These are phyloP conservation scores for Trapa incisa DNA, from an alignment of 345 rosid genomes.

Conservation along the genomic window DNA sequence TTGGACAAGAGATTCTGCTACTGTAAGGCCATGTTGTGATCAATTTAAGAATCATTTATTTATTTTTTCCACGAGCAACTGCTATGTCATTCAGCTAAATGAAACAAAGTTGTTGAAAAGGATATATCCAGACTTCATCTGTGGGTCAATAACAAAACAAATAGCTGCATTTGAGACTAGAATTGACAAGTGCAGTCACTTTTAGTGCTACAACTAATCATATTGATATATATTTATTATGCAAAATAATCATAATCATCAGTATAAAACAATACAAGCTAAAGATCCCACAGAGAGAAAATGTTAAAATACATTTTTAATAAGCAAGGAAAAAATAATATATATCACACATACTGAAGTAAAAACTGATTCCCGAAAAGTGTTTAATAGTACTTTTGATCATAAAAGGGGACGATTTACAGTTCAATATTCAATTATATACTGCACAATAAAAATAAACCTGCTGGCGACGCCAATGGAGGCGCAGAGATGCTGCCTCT, in stretches of 20 bases:
- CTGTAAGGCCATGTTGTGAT: not conserved
- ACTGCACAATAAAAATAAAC: slow-evolving; percentile 10
- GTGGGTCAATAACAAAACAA: not conserved
- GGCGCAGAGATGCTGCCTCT: slow-evolving; percentile 63
- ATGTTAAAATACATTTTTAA: too few species aligned
- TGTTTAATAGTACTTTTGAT: not conserved
- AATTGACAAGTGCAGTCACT: not conserved
- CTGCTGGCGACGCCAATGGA: slow-evolving; percentile 80
- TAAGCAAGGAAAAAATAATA: not conserved
- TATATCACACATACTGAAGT: not conserved
- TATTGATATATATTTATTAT: not conserved
- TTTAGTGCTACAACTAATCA: not conserved
- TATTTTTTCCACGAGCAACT: not conserved
- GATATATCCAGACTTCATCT: not conserved
- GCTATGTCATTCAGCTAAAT: not conserved
- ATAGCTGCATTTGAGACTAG: not conserved
- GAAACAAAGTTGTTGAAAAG: not conserved
- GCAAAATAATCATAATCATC: too few species aligned
- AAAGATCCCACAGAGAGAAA: too few species aligned
- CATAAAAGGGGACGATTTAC: not conserved
- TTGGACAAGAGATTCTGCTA: not conserved
- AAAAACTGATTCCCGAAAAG: not conserved
- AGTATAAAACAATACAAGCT: too few species aligned
- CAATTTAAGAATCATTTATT: not conserved
- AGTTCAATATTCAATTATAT: not conserved